Evolutionary conservation across 352 stramenopile species (phyloP), one percentile per base, ranked within the genome.

Genomic region (Phytophthora cryptogea): DNA sequence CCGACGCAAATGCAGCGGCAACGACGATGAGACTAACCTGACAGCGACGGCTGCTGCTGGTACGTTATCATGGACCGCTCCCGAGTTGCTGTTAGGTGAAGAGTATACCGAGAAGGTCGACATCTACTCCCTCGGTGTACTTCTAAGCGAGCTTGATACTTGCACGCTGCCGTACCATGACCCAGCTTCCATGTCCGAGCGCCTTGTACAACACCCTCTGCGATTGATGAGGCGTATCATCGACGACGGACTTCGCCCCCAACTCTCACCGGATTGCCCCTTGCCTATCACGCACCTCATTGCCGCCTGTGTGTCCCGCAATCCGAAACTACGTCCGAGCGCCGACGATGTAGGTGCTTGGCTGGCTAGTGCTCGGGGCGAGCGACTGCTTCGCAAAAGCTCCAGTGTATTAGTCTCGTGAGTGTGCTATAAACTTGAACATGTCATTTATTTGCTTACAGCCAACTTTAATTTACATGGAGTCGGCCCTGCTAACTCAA

Each of bases 71-170:
- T 90, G 78, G 78, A 88, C 73, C 8, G 77, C 81, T 1, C 81
- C 81, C 5, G 77, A 89, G 49, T 53, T 89, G 63, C 51, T 89
- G 8, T 50, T 90, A 23, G 80, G 80, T 11, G 75, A 90, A 28
- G 72, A 80, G 23, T 95, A 88, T 68, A 80, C 64, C 11, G 81
- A 95, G 50, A 89, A 82, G 42, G 78, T 81, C 3, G 81, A 94
- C 54, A 86, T 93, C 23, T 93, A 93, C 59, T 91, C 83, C 44
- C 86, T 79, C 32, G 82, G 83, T 11, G 67, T 95, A n/a, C 53
- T 95, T 31, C 58, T 92, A 5, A 77, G 63, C 4, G 83, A 93
- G 61, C 60, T 95, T 26, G 82, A 95, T 59, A 90, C 83, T 45
- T 87, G 81, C 48, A 61, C 70, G 17, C 54, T 92, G 35, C 83